These are phyloP conservation scores for Artemisia tridentata DNA, from an alignment of 129 eudicot species.

Conservation along the genomic window DNA sequence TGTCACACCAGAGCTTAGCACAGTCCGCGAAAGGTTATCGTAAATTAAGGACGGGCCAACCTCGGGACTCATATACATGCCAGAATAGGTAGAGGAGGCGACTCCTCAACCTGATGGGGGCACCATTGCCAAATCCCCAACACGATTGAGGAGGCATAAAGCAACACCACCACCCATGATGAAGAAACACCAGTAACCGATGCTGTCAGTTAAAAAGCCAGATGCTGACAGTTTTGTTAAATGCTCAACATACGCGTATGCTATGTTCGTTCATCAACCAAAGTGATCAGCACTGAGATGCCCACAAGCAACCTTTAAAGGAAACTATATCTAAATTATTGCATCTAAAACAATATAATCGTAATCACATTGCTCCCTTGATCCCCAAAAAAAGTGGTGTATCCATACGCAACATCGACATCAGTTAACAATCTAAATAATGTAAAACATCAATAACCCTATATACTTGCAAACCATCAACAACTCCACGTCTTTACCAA, in stretches of 20 bases:
- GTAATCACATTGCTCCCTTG: not conserved
- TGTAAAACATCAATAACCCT: conserved; percentile 16
- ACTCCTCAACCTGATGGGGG: too few species aligned
- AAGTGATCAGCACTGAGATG: not conserved
- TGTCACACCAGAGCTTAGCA: too few species aligned
- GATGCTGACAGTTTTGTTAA: not conserved
- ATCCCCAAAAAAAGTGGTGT: not conserved
- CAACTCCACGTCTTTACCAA: not conserved
- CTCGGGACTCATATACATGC: too few species aligned
- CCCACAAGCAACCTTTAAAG: not conserved
- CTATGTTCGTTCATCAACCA: not conserved
- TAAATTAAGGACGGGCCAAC: too few species aligned
- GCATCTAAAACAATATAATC: too few species aligned
- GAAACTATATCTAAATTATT: too few species aligned
- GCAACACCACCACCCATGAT: too few species aligned
- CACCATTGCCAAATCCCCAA: too few species aligned
- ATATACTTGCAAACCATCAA: conserved; percentile 7
- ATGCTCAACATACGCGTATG: not conserved
- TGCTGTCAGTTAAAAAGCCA: not conserved
- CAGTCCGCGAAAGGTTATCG: too few species aligned
- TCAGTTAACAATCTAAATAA: not conserved
- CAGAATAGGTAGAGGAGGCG: too few species aligned
- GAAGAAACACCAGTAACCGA: too few species aligned
- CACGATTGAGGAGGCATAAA: too few species aligned
- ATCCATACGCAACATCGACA: not conserved